Base-by-base conservation (phyloP, 2,329 filamentous ascomycete species). In the Fonsecaea nubica region DNA sequence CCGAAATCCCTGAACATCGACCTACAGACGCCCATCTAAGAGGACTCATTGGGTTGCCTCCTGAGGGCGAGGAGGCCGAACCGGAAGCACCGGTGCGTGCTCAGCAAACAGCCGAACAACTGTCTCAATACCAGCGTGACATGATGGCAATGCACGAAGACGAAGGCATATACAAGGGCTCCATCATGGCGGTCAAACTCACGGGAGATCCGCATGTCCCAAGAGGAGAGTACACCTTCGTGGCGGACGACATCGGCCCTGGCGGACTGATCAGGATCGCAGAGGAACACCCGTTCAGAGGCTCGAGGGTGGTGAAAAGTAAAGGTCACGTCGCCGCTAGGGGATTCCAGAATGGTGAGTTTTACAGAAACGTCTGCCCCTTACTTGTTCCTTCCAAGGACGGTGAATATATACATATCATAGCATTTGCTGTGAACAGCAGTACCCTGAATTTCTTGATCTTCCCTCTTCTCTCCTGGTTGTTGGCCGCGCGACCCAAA, bases 161-260 rank as follows among this genome's bases (percentile, higher is more conserved):
- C 25, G 61, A 68, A 12, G 64, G 53, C 4, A 60, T 69, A n/a
- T 66, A 66, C 38, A 60, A 82, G 12, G 92, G 92, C 4, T 83
- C 88, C 1, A 77, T 98, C 3, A 89, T 93, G 76, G 94, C 91
- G 0, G 88, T 97, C 74, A 98, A 98, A 76, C 81, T 99, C 38
- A 98, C 94, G 0, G 94, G 94, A 0, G 94, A 99, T 74, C 88
- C 90, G 0, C 96, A 97, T 71, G 88, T 98, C 13, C 94, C 94
- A 0, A 85, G 93, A 8, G 94, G 93, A 8, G 90, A 97, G 77
- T 87, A 89, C 72, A 92, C 91, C 0, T 97, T 96, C 76, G 84
- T 92, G 3, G 90, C 89, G 0, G 86, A 92, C 4, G 92, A 97
- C 72, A 86, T 98, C 40, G 89, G 91, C 0, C 82, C 85, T 0